These are phyloP conservation scores for Cyclostephanos invisitatus DNA, from an alignment of 108 stramenopile species.

Conservation along the genomic window DNA sequence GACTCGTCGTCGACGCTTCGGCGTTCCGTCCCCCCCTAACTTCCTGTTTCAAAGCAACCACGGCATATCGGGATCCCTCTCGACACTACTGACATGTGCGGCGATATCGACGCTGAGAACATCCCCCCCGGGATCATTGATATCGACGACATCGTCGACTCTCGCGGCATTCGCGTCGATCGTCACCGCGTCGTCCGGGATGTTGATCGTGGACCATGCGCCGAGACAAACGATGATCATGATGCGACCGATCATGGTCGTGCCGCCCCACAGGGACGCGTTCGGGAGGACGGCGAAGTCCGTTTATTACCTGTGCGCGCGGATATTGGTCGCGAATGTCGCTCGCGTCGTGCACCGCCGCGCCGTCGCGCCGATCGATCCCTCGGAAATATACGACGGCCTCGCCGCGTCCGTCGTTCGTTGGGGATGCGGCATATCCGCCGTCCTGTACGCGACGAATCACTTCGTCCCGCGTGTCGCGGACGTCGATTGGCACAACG, in stretches of 20 bases:
- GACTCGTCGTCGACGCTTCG: not conserved
- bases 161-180: conserved; percentile 14
- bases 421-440: conserved; percentile 17
- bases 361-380: not conserved
- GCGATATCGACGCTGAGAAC: conserved; percentile 7
- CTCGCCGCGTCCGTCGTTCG: not conserved
- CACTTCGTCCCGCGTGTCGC: conserved; percentile 17
- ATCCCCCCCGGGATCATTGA: not conserved
- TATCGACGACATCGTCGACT: not conserved
- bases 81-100: conserved; percentile 13
- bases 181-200: conserved; percentile 21
- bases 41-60: conserved; percentile 11
- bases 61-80: conserved; percentile 9
- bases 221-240: conserved; percentile 26
- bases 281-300: conserved; percentile 33
- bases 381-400: not conserved
- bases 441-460: conserved; percentile 17
- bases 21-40: not conserved
- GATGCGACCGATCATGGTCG: conserved; percentile 10
- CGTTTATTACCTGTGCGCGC: conserved; percentile 24
- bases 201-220: conserved; percentile 19
- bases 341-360: not conserved
- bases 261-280: conserved; percentile 46
- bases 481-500: conserved; percentile 29
- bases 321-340: conserved; percentile 23